These are phyloP conservation scores for Solioccasus polychromus DNA, from an alignment of 768 basidiomycete genomes.

Conservation along the genomic window DNA sequence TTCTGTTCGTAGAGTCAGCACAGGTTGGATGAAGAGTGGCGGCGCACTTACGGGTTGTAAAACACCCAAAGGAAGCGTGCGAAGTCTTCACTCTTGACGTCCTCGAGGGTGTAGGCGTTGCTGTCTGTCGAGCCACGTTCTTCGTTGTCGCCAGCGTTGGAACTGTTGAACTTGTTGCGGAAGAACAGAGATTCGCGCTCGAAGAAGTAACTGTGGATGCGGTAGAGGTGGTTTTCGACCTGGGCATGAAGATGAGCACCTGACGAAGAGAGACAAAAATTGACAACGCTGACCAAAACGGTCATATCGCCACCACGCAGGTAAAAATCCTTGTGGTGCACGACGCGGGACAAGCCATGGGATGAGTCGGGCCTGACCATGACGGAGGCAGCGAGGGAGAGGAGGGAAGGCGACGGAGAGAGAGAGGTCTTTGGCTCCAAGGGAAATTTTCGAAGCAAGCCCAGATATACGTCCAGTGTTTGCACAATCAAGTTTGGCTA, in stretches of 20 bases:
- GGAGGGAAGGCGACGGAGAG: constrained; percentile 29
- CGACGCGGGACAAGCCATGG: constrained; percentile 30
- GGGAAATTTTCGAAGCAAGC: constrained; percentile 37
- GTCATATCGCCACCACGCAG: constrained; percentile 57
- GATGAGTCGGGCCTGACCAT: constrained; percentile 25
- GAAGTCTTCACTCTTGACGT: constrained; percentile 47
- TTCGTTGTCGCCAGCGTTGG: constrained; percentile 30
- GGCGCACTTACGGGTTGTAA: constrained; percentile 52
- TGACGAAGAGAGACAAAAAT: background rate
- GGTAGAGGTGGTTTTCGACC: constrained; percentile 56
- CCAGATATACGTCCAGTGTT: constrained; percentile 37
- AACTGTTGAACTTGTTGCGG: constrained; percentile 31
- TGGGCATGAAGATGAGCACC: constrained; percentile 28
- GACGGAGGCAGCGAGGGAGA: constrained; percentile 19
- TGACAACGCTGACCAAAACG: constrained; percentile 45
- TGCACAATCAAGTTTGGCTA: constrained; percentile 20
- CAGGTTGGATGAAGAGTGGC: background rate
- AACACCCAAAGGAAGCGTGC: constrained; percentile 59
- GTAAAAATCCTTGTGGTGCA: constrained; percentile 48
- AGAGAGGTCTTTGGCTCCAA: constrained; percentile 27
- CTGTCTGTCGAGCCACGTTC: constrained; percentile 38
- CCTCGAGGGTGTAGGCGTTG: constrained; percentile 44
- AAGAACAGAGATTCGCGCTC: constrained; percentile 57
- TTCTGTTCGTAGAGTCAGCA: constrained; percentile 18
- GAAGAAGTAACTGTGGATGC: constrained; percentile 62